These are phyloP conservation scores for Trypanosoma lewisi DNA, from an alignment of 208 protist species.

Conservation along the genomic window DNA sequence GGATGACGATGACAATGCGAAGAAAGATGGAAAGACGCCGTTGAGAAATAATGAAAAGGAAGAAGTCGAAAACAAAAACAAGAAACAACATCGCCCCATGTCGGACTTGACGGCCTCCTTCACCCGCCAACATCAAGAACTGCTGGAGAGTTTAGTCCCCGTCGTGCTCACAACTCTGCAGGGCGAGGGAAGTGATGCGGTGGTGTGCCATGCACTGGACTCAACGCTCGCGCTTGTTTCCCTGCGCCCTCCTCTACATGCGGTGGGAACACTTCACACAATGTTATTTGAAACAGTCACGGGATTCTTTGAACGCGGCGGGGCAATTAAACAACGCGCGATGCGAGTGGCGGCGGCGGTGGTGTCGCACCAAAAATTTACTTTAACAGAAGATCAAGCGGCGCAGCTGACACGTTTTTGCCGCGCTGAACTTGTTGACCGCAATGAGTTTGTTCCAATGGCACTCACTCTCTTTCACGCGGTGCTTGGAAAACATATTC, in stretches of 20 bases:
- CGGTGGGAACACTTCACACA: conserved; percentile 51
- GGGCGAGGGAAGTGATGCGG: conserved; percentile 87
- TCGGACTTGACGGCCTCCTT: conserved; percentile 67
- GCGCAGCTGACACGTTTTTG: conserved; percentile 58
- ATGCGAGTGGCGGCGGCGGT: conserved; percentile 81
- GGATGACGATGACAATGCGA: conserved; percentile 12
- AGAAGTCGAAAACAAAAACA: neutral
- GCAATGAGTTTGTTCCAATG: conserved; percentile 78
- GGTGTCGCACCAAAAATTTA: conserved; percentile 72
- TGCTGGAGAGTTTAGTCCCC: conserved; percentile 76
- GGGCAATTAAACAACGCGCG: conserved; percentile 85
- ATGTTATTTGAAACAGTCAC: conserved; percentile 73
- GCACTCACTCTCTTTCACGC: conserved; percentile 80
- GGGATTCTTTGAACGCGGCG: conserved; percentile 77
- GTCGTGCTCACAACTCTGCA: conserved; percentile 78
- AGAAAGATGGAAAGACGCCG: conserved; percentile 1
- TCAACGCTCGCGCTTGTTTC: conserved; percentile 80
- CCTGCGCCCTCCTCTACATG: conserved; percentile 67
- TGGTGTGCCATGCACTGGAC: conserved; percentile 84
- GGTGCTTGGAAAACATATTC: conserved; percentile 83
- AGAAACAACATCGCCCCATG: conserved; percentile 16
- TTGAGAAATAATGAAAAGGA: neutral
- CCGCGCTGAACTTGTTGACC: conserved; percentile 77
- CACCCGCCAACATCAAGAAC: conserved; percentile 61
- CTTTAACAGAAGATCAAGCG: conserved; percentile 59